Evolutionary conservation across 164 flowering plant species (phyloP).

Genomic region (Chloranthus sessilifolius): DNA sequence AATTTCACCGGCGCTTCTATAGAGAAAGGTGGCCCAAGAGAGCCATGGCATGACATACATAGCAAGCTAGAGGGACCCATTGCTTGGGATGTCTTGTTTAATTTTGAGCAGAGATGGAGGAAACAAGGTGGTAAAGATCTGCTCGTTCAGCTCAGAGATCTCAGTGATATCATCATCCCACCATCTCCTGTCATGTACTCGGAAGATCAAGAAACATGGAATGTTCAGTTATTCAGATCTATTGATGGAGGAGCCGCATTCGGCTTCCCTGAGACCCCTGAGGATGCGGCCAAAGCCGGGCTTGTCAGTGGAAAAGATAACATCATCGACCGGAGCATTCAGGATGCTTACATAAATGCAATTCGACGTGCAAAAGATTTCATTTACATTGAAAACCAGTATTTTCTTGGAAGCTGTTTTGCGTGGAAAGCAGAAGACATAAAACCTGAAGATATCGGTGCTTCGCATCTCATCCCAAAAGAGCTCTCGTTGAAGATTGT

Average conservation of each 20-base stretch:
- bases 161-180: slow-evolving; percentile 39
- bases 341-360: slow-evolving; percentile 74
- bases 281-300: slow-evolving; percentile 55
- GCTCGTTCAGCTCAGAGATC: slow-evolving; percentile 37
- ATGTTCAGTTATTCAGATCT: slow-evolving; percentile 67
- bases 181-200: slow-evolving; percentile 48
- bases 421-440: slow-evolving; percentile 40
- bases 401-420: slow-evolving; percentile 72
- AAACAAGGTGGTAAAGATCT: slow-evolving; percentile 57
- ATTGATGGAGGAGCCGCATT: slow-evolving; percentile 80
- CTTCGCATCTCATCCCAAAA: slow-evolving; percentile 55
- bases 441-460: slow-evolving; percentile 43
- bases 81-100: slow-evolving; percentile 79
- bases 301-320: slow-evolving; percentile 61
- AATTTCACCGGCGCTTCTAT: slow-evolving; percentile 47
- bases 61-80: slow-evolving; percentile 59
- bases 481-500: slow-evolving; percentile 62
- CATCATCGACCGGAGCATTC: slow-evolving; percentile 68
- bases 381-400: slow-evolving; percentile 73
- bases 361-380: slow-evolving; percentile 69
- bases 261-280: slow-evolving; percentile 62
- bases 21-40: slow-evolving; percentile 68
- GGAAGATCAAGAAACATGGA: slow-evolving; percentile 66
- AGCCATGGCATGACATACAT: slow-evolving; percentile 92
- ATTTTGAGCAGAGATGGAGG: slow-evolving; percentile 79